Conservation (phyloP, 257 asterid genomes). For the Agastache rugosa region DNA sequence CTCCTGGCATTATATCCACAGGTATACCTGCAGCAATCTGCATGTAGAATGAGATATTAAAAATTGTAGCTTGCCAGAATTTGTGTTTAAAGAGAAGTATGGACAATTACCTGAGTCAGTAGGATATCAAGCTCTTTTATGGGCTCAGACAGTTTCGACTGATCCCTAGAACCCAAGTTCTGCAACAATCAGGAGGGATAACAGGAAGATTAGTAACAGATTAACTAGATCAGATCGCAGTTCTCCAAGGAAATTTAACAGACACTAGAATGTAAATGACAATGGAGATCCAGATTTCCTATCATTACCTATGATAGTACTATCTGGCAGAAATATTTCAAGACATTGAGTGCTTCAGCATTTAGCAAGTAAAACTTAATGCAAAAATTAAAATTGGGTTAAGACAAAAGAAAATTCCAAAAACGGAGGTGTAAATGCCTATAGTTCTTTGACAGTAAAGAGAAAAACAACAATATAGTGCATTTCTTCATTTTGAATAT, state of each 20-base stretch:
- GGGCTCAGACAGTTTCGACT: conserved; percentile 76
- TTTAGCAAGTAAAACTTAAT: background rate
- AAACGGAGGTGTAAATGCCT: background rate
- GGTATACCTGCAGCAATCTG: conserved; percentile 88
- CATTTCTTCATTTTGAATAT: background rate
- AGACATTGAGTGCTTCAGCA: background rate
- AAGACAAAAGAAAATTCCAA: background rate
- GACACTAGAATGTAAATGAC: background rate
- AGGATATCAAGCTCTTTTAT: conserved; percentile 91
- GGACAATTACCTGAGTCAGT: conserved; percentile 72
- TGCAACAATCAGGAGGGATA: conserved; percentile 47
- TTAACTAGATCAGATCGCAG: background rate
- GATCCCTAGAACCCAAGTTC: conserved; percentile 82
- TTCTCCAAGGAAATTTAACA: background rate
- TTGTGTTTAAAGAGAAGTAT: conserved; percentile 16
- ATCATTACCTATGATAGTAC: background rate
- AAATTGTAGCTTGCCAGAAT: conserved; percentile 24
- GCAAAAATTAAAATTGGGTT: background rate
- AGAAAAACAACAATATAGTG: background rate
- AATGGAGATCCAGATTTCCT: background rate
- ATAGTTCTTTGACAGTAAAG: background rate
- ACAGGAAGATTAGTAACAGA: conserved; percentile 17
- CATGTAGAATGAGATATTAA: conserved; percentile 34
- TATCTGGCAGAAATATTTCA: background rate
- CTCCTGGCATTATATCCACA: conserved; percentile 92